phyloP scores from a whole-genome alignment of 495 filamentous ascomycete genomes.

The Aspergillus sclerotioniger region DNA sequence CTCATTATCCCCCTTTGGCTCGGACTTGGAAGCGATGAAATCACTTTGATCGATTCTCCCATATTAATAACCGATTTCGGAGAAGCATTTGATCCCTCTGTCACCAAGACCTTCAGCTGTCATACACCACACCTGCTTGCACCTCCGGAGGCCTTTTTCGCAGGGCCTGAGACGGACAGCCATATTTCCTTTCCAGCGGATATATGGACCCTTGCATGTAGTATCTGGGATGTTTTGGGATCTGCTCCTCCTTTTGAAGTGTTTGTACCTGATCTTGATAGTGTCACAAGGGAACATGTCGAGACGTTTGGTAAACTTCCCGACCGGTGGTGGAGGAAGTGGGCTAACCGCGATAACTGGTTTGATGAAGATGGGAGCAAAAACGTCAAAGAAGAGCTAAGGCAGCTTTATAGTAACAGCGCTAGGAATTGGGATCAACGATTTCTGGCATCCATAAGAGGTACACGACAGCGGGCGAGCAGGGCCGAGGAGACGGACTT shows the following conservation, averaged over 20 bases:
- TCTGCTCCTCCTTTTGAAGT: constrained; percentile 14
- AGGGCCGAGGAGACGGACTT: constrained; percentile 6
- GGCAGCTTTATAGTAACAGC: constrained; percentile 5
- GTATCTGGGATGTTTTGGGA: constrained; percentile 27
- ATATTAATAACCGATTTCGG: constrained; percentile 3
- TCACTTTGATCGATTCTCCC: not conserved
- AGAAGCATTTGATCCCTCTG: not conserved
- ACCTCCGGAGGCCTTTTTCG: constrained; percentile 5
- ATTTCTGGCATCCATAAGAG: no score
- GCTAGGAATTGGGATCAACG: constrained; percentile 13
- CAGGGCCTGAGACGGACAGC: constrained; percentile 7
- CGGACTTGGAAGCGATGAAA: not conserved
- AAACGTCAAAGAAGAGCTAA: constrained; percentile 12
- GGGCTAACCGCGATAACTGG: constrained; percentile 7
- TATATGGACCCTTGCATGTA: constrained; percentile 36
- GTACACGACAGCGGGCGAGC: no score
- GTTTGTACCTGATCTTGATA: constrained; percentile 1
- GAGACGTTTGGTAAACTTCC: constrained; percentile 28
- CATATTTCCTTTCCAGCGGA: constrained; percentile 30
- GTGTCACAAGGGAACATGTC: constrained; percentile 6
- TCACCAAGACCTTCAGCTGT: not conserved
- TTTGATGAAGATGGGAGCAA: constrained; percentile 14
- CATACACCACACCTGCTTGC: constrained; percentile 3
- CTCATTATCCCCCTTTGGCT: constrained; percentile 1
- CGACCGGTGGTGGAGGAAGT: constrained; percentile 26